A percentile compares a stretch with the other conserved stretches of the same genome.
Conservation (phyloP, 2,329 filamentous ascomycete genomes). For the Endothia cerciana region DNA sequence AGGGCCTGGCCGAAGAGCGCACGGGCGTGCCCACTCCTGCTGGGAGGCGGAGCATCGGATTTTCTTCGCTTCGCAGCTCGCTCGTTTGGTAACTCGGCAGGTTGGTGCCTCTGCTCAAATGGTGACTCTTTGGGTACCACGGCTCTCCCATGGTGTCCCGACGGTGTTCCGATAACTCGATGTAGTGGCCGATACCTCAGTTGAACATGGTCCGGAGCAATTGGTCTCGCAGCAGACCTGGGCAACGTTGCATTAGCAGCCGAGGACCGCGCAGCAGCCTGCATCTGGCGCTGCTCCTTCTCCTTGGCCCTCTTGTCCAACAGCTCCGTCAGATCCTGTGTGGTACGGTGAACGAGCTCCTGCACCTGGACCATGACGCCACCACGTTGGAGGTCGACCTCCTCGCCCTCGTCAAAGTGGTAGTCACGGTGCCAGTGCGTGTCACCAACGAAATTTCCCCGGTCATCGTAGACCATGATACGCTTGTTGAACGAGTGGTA, state of each 20-base stretch:
- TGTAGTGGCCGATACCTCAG: slow-evolving; percentile 52
- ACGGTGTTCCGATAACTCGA: slow-evolving; percentile 67
- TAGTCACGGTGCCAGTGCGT: slow-evolving; percentile 75
- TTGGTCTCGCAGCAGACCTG: slow-evolving; percentile 32
- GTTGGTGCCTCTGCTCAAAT: slow-evolving; percentile 60
- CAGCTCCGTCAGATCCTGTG: slow-evolving; percentile 79
- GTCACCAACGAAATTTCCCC: slow-evolving; percentile 81
- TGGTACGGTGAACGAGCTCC: slow-evolving; percentile 70
- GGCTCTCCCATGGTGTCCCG: slow-evolving; percentile 65
- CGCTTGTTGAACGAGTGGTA: slow-evolving; percentile 91
- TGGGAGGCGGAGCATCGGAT: slow-evolving; percentile 43
- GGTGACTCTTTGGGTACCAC: slow-evolving; percentile 63
- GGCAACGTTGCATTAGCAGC: slow-evolving; percentile 31
- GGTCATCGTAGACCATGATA: slow-evolving; percentile 86
- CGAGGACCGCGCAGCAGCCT: slow-evolving; percentile 45
- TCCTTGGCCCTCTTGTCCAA: slow-evolving; percentile 70
- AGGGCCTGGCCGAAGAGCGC: slow-evolving; percentile 54
- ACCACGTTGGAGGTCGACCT: slow-evolving; percentile 76
- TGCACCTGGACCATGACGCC: slow-evolving; percentile 79
- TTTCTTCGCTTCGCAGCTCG: slow-evolving; percentile 48
- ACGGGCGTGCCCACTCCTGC: slow-evolving; percentile 54
- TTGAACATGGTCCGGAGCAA: slow-evolving; percentile 40
- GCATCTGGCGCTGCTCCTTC: slow-evolving; percentile 52
- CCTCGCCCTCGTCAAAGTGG: slow-evolving; percentile 78
- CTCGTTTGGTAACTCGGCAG: slow-evolving; percentile 32